Evolutionary conservation across 768 basidiomycete genomes (phyloP).

Genomic region (Pleurotus citrinopileatus): DNA sequence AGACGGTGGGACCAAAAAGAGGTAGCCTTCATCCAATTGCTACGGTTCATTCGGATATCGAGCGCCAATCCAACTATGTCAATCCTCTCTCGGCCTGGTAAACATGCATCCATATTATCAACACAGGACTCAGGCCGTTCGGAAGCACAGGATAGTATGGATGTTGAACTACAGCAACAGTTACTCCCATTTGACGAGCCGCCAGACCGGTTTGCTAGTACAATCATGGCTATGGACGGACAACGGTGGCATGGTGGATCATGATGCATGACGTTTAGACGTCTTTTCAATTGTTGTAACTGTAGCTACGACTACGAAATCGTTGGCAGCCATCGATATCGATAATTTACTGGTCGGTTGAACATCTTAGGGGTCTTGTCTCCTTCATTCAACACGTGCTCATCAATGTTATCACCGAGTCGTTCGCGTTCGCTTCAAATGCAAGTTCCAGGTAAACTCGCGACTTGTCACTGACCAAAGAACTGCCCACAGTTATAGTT

Average conservation of each 20-base stretch:
- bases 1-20: slow-evolving; percentile 79
- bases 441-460: no score
- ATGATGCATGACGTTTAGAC: not conserved
- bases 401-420: no score
- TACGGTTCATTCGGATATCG: slow-evolving; percentile 77
- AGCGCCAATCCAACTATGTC: slow-evolving; percentile 45
- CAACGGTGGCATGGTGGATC: no score
- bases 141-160: not conserved
- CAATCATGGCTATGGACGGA: slow-evolving; percentile 33
- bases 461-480: no score
- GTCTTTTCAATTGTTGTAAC: not conserved
- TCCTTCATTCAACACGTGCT: no score
- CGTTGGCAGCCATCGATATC: no score
- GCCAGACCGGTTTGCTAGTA: slow-evolving; percentile 26
- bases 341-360: no score
- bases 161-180: slow-evolving; percentile 5
- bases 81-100: slow-evolving; percentile 60
- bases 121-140: not conserved
- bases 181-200: slow-evolving; percentile 14
- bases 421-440: no score
- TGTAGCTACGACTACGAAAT: no score
- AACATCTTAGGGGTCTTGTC: no score
- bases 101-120: slow-evolving; percentile 39
- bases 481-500: no score
- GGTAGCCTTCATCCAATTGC: slow-evolving; percentile 61